Percentiles rank a stretch among this genome's conserved stretches.
Evolutionary conservation across 805 yeast species (phyloP).

Genomic region (Spencermartinsiella europaea): DNA sequence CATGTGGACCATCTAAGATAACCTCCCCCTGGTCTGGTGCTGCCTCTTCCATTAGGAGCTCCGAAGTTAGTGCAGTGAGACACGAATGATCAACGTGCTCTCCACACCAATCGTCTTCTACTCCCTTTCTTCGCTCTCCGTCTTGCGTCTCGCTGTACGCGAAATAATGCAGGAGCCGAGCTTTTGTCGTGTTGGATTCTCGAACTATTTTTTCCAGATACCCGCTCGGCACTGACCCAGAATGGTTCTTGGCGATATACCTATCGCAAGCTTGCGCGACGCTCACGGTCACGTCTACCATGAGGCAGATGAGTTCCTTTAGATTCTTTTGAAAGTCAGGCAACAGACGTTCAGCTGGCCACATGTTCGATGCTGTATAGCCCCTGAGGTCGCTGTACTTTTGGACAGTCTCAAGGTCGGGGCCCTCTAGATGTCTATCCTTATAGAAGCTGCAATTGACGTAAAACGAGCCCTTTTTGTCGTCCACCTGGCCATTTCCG

Average conservation of each 20-base stretch:
- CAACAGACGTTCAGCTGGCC: conserved; percentile 40
- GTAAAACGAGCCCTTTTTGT: conserved; percentile 52
- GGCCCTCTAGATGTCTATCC: conserved; percentile 43
- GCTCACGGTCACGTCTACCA: conserved; percentile 42
- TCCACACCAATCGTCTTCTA: conserved; percentile 48
- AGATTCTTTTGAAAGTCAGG: conserved; percentile 25
- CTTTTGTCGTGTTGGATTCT: conserved; percentile 51
- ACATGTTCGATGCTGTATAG: conserved; percentile 46
- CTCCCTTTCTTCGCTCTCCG: background rate
- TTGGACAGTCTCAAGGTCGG: conserved; percentile 25
- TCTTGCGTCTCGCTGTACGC: conserved; percentile 28
- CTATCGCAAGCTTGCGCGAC: conserved; percentile 54
- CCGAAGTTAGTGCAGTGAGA: conserved; percentile 54
- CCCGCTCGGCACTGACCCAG: conserved; percentile 12
- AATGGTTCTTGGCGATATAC: conserved; percentile 30
- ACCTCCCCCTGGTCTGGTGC: conserved; percentile 4
- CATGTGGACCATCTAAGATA: background rate
- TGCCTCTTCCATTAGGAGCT: conserved; percentile 38
- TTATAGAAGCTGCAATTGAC: conserved; percentile 53
- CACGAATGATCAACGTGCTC: conserved; percentile 59
- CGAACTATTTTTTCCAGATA: conserved; percentile 44
- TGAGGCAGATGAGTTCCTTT: conserved; percentile 37
- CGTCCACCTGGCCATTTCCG: conserved; percentile 42
- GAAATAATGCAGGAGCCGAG: conserved; percentile 52
- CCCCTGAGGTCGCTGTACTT: conserved; percentile 35